Base-by-base conservation (phyloP, 805 yeast genomes). In the Metschnikowia aberdeeniae region DNA sequence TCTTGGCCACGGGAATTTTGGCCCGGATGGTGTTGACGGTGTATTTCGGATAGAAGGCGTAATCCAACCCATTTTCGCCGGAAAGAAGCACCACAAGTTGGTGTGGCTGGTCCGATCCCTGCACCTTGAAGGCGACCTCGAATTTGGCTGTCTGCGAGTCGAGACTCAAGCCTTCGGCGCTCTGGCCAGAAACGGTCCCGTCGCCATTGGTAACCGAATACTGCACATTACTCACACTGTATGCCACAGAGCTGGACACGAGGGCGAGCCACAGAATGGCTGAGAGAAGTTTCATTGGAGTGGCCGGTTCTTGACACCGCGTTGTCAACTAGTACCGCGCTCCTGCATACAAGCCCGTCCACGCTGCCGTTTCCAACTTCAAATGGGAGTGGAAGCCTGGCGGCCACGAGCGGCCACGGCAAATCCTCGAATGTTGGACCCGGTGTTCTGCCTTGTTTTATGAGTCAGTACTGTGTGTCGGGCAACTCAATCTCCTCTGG, bases 81-180 rank as follows among this genome's bases (percentile, higher is more conserved):
- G 67, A 62, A 24, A 72, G 52, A 7, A 64, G 51, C 20, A 68
- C 44, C 29, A 68, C 53, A 27, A 64, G 43, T 47, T 72, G 75
- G 42, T 66, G 70, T 1, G 76, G 75, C 36, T 53, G 59, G 13
- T 33, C 45, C 4, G 53, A 48, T 13, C 56, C 64, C 6, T 51
- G 50, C 34, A 68, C 46, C 14, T 53, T 49, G 37, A 70, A 56
- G 32, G 54, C 52, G 34, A 71, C 42, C 12, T 62, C 63, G 20
- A 71, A 46, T 36, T 49, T 55, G 45, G 68, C 74, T 45, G 60
- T 64, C 24, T 64, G 58, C 4, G 62, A 47, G n/a, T 62, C 65
- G 40, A 70, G 42, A 3, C 56, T 35, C 29, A 68, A 53, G 44
- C 55, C 61, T 41, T 63, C 62, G 33, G 66, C 50, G 51, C 62